Base-by-base conservation (phyloP, 257 asterid genomes). In the Rauvolfia tetraphylla region DNA sequence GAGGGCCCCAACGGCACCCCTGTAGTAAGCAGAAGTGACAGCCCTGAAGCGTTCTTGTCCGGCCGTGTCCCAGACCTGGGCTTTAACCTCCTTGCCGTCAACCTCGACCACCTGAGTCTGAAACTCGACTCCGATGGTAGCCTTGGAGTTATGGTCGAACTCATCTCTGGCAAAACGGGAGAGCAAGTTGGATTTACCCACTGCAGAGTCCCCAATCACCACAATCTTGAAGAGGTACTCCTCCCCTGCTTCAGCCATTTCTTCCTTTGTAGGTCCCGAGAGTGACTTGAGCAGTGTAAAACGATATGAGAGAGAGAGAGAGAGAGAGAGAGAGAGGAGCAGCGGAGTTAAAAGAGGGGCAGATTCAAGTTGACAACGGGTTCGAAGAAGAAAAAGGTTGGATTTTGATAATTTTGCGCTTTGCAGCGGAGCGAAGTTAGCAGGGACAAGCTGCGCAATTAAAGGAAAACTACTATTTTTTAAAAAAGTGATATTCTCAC, bases 61-160 rank as follows among this genome's bases (percentile, higher is more conserved):
- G 76, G 97, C 97, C 75, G 96, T 92, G 78, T 92, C 96, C 97
- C 96, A 90, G 6, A 92, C 89, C 73, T 92, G 96, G 44, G 93
- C 97, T 85, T 92, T 90, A 25, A 92, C 82, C 82, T 88, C 93
- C 77, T 90, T 92, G 48, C 94, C 95, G 74, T 90, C 96, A 65
- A 92, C 20, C 75, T 79, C 87, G 75, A 90, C 78, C 46, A 85
- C 88, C 80, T 86, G 95, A 67, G 97, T 90, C 89, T 92, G 97
- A 74, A 92, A 92, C 84, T 92, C 97, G 3, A 90, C 96, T 4
- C 97, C 96, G 51, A 92, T 90, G 4, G 97, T 92, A 66, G 93
- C 90, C 80, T 90, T 88, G 39, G 92, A 90, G 80, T 90, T 75
- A 59, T 85, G 88, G 90, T 88, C 92, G 69, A 90, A 90, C 75